These are phyloP conservation scores for Penicillium paradoxum DNA, from an alignment of 495 filamentous ascomycete species.

Conservation along the genomic window DNA sequence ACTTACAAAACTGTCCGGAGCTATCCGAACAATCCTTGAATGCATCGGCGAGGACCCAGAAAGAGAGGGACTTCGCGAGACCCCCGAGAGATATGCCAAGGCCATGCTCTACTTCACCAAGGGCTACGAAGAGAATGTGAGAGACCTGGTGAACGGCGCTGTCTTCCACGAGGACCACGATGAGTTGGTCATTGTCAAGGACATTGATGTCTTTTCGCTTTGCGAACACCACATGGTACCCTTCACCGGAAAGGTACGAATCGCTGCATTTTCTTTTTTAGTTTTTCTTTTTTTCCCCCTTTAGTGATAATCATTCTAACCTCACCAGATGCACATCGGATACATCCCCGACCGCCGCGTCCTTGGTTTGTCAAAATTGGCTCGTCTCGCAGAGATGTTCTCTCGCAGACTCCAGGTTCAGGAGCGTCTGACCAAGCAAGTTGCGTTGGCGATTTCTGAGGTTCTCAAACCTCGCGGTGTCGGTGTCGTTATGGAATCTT, in stretches of 20 bases:
- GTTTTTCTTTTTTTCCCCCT: no score
- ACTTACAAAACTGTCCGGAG: conserved; percentile 73
- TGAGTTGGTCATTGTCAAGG: conserved; percentile 94
- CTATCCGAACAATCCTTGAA: conserved; percentile 86
- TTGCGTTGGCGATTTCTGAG: conserved; percentile 89
- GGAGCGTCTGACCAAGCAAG: conserved; percentile 91
- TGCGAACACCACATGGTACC: conserved; percentile 98
- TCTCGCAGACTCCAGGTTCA: conserved; percentile 88
- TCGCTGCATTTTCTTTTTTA: conserved; percentile 1
- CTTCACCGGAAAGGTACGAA: conserved; percentile 80
- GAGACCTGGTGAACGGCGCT: conserved; percentile 87
- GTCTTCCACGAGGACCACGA: conserved; percentile 97
- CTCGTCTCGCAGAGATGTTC: conserved; percentile 96
- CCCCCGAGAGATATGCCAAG: conserved; percentile 87
- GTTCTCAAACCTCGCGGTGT: conserved; percentile 87
- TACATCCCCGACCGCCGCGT: conserved; percentile 86
- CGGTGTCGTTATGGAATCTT: conserved; percentile 94
- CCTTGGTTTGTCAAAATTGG: conserved; percentile 91
- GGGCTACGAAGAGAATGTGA: conserved; percentile 93
- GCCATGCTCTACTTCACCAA: conserved; percentile 99
- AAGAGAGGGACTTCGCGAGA: conserved; percentile 80
- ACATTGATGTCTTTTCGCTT: conserved; percentile 92
- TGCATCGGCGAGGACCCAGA: conserved; percentile 95
- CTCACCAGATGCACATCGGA: conserved; percentile 88
- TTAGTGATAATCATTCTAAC: conserved; percentile 12